Evolutionary conservation across 371 early-diverging fungal species (phyloP), one percentile per base, ranked within the genome.

Genomic region (Mucor piriformis): DNA sequence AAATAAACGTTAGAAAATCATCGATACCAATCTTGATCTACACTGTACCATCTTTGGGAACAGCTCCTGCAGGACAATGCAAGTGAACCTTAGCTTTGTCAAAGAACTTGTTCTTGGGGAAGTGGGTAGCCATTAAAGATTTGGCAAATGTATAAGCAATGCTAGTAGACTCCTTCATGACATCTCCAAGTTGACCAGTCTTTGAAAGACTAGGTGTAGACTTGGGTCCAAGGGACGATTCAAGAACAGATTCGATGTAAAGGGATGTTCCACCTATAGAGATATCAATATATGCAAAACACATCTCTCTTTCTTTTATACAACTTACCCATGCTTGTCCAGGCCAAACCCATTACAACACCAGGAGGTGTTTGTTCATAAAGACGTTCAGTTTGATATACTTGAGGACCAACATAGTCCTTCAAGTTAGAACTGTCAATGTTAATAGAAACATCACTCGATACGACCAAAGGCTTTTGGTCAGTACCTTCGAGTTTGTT

Each of bases 51-150:
- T 98, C 99, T 71, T 97, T 98, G 53, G 97, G 98, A 1, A 95
- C 95, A 5, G 98, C 97, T 6, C 98, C 99, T 59, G 96, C 98
- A 10, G 99, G 99, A 6, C 96, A 95, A 73, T 98, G 99, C 66
- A 98, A 67, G 74, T 98, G 99, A 10, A 98, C 88, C 32, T 82
- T 73, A 1, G 94, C 92, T 59, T 88, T 86, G 54, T 92, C 88
- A 67, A 97, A 97, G 83, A 97, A 96, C 54, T 81, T 82, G 78
- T 94, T 95, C 43, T 87, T 83, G 6, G 95, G 94, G 77, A 85
- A 87, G 3, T 72, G 73, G 12, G 81, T 77, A 18, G 86, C 87
- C 67, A 96, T 55, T 46, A 92, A 69, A 24, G 92, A 84, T 66
- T 92, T 92, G 16, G 95, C 91, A 76, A 81, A 96, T 0, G 97